Base-by-base conservation (phyloP, 371 early-diverging fungal genomes). In the Thermomucor indicae-seudaticae region DNA sequence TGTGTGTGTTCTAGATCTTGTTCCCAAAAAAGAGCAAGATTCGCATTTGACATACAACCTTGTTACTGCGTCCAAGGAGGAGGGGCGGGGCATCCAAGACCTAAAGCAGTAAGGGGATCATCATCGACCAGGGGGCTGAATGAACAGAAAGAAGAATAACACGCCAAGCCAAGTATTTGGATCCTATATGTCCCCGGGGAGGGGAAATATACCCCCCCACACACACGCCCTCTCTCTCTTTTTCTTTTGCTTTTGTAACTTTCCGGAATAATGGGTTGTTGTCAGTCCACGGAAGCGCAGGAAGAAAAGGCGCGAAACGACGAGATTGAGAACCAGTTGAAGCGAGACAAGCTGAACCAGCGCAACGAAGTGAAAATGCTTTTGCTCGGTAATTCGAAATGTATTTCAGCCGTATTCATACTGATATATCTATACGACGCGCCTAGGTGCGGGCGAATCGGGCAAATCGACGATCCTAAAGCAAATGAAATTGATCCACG, bases 401-500 rank as follows among this genome's bases (percentile, higher is more conserved):
- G 11, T 14, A n/a, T 6, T 39, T 10, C 19, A 27, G 12, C 39
- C 40, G 28, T 6, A 8, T 43, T 34, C n/a, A 43, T 28, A 44
- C 3, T 38, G 24, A 40, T 29, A 29, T 5, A 24, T 11, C 42
- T 20, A 17, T 49, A 32, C 7, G 10, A 10, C 7, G 14, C 11
- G 5, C 20, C 2, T 34, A 95, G 96, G 97, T 55, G 92, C 96
- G 24, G 98, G 98, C 60, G 98, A 97, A 77, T 94, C 95, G 4
- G 98, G 98, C 31, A 97, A 97, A 71, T 89, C 90, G 32, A 97
- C 98, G 8, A 92, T 97, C 56, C 66, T 97, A 39, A 97, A 97
- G 64, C 97, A 97, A 64, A 96, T 97, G 95, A 91, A 92, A 65
- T 77, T 96, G 43, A 97, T 97, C 55, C 96, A 97, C 66, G 94